Evolutionary conservation across 2,329 filamentous ascomycete species (phyloP).

Genomic region (Bipolaris sorokiniana): DNA sequence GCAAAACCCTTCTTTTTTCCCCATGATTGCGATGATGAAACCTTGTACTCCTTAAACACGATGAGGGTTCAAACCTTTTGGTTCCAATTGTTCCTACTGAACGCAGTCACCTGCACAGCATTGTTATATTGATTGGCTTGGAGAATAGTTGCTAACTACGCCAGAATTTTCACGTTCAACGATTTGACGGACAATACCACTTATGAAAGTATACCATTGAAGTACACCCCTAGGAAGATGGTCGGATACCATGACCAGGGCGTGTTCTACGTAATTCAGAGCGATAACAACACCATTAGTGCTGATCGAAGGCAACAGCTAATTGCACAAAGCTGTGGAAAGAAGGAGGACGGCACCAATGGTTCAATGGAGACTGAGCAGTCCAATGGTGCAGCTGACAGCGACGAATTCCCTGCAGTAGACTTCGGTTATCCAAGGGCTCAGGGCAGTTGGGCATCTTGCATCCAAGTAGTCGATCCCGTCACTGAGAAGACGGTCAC

Average conservation of each 20-base stretch:
- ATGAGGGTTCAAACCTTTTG: constrained; percentile 56
- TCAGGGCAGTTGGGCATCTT: constrained; percentile 90
- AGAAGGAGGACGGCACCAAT: constrained; percentile 50
- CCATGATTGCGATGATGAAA: constrained; percentile 65
- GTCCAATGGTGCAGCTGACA: constrained; percentile 25
- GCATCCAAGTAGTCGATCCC: constrained; percentile 90
- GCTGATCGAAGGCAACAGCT: constrained; percentile 77
- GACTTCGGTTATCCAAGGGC: constrained; percentile 90
- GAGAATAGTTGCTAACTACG: constrained; percentile 18
- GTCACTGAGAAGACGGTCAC: constrained; percentile 71
- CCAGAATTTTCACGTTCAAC: constrained; percentile 86
- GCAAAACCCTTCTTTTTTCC: constrained; percentile 46
- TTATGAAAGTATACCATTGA: constrained; percentile 82
- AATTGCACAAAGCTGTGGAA: constrained; percentile 67
- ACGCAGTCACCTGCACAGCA: constrained; percentile 28
- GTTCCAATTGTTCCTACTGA: constrained; percentile 99
- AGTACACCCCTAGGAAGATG: constrained; percentile 88
- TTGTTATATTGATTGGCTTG: neutral
- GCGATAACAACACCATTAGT: constrained; percentile 89
- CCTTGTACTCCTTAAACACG: constrained; percentile 55
- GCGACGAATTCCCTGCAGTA: constrained; percentile 70
- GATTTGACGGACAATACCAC: constrained; percentile 84
- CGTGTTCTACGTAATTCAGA: constrained; percentile 91
- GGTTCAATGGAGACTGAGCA: constrained; percentile 29
- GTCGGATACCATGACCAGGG: constrained; percentile 86